Percentiles rank a stretch among this genome's conserved stretches.
phyloP scores from a whole-genome alignment of 2,329 filamentous ascomycete genomes.

The Aureobasidium sp. region DNA sequence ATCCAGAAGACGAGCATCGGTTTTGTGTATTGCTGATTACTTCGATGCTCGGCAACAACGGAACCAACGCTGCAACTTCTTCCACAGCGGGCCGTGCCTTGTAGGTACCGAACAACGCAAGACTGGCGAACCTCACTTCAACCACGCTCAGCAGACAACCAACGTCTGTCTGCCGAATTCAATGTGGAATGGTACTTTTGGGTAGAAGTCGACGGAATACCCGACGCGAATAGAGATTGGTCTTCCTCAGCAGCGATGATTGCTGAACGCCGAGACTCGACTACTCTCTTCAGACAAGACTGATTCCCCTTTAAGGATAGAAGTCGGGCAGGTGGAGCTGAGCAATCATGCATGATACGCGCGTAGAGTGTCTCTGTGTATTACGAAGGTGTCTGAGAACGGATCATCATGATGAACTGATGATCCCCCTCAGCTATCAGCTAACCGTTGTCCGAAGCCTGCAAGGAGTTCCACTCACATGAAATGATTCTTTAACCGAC shows the following conservation, averaged over 20 bases:
- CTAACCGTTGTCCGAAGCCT: neutral
- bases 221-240: too few species aligned
- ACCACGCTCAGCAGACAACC: too few species aligned
- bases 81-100: neutral
- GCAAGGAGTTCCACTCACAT: neutral
- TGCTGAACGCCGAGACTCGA: neutral
- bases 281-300: neutral
- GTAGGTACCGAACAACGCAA: constrained; percentile 6
- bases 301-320: too few species aligned
- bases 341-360: neutral
- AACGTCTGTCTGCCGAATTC: neutral
- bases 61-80: neutral
- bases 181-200: neutral
- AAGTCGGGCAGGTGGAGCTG: neutral
- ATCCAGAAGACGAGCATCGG: too few species aligned
- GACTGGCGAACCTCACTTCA: neutral
- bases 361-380: neutral
- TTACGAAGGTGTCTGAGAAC: neutral
- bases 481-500: neutral
- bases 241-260: neutral
- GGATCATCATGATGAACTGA: neutral
- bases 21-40: too few species aligned
- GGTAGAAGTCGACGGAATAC: too few species aligned
- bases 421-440: neutral
- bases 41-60: neutral